A percentile compares a stretch with the other conserved stretches of the same genome.
phyloP scores from a whole-genome alignment of 2,329 filamentous ascomycete species.

The Clonostachys rosea region DNA sequence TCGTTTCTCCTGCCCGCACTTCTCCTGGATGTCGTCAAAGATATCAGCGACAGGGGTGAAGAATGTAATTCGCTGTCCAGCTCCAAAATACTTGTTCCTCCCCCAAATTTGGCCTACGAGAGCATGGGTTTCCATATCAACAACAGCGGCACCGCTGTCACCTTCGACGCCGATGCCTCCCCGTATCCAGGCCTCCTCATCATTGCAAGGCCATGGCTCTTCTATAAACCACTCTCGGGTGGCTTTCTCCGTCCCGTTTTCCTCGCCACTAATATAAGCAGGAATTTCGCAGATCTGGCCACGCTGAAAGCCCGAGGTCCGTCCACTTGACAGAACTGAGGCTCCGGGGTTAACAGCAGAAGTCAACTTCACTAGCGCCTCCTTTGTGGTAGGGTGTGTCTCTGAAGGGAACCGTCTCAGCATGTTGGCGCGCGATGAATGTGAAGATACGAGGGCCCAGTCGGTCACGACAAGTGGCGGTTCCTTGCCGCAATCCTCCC shows the following conservation, averaged over 20 bases:
- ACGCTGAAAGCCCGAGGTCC: constrained; percentile 35
- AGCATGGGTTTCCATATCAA: constrained; percentile 30
- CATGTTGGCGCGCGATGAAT: constrained; percentile 28
- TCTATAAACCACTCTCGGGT: constrained; percentile 42
- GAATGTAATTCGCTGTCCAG: constrained; percentile 31
- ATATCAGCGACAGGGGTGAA: constrained; percentile 38
- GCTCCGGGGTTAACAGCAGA: constrained; percentile 24
- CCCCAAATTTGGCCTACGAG: constrained; percentile 39
- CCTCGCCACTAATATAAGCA: constrained; percentile 29
- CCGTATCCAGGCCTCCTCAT: constrained; percentile 37
- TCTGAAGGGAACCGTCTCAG: constrained; percentile 32
- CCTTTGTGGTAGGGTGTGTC: constrained; percentile 19
- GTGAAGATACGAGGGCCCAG: constrained; percentile 33
- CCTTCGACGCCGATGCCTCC: constrained; percentile 38
- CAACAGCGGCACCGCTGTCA: constrained; percentile 36
- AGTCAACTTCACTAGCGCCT: constrained; percentile 22
- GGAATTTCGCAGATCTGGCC: constrained; percentile 37
- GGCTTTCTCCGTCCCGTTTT: constrained; percentile 32
- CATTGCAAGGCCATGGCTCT: constrained; percentile 25
- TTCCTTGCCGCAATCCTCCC: constrained; percentile 33
- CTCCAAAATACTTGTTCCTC: constrained; percentile 33
- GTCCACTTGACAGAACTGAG: constrained; percentile 30
- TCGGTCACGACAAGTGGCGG: constrained; percentile 35
- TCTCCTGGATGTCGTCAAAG: constrained; percentile 39
- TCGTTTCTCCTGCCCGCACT: constrained; percentile 28